These are phyloP conservation scores for Eimeria acervulina DNA, from an alignment of 169 alveolate genomes.

Conservation along the genomic window DNA sequence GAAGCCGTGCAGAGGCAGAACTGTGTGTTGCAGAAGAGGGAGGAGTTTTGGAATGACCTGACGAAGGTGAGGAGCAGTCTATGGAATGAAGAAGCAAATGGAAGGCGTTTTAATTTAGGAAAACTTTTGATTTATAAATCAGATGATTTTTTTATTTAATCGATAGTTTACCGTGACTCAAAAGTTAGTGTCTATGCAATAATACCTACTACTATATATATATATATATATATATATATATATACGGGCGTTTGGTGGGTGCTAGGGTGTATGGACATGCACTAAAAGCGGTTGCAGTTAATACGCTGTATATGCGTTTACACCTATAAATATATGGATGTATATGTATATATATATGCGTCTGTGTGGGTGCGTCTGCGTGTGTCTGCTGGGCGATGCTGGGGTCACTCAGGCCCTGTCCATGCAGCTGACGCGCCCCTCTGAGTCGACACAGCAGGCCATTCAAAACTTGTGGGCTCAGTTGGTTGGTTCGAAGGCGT, in stretches of 20 bases:
- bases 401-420: constrained; percentile 14
- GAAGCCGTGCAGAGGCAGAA: background rate
- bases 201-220: too few species aligned
- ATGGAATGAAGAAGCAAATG: background rate
- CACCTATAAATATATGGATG: too few species aligned
- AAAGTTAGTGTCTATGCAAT: too few species aligned
- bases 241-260: background rate
- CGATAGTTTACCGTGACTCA: too few species aligned
- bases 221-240: too few species aligned
- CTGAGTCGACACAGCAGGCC: background rate
- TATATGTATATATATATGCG: too few species aligned
- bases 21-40: constrained; percentile 9
- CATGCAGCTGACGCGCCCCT: background rate
- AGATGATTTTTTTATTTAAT: background rate
- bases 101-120: background rate
- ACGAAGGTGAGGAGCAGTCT: background rate
- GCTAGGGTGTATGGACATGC: background rate
- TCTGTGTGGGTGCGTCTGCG: too few species aligned
- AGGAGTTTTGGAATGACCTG: background rate
- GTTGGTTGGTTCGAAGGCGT: background rate
- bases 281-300: too few species aligned
- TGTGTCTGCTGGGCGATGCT: too few species aligned
- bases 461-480: constrained; percentile 7
- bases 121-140: background rate
- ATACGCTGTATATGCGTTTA: too few species aligned